Evolutionary conservation across 345 rosid genomes (phyloP).

Genomic region (Gossypium stocksii): DNA sequence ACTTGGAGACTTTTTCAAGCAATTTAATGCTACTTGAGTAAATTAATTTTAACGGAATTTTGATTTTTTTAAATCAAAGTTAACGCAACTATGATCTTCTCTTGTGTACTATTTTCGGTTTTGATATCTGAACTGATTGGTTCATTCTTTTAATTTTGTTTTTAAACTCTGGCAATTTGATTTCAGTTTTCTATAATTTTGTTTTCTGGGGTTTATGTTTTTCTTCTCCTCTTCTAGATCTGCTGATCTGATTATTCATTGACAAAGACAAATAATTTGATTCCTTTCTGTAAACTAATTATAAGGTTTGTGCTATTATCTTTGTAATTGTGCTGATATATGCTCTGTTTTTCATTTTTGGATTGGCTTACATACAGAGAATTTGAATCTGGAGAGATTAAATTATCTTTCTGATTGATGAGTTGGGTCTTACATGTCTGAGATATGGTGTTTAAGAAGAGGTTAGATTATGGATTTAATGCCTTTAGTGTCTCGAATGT

Average conservation of each 20-base stretch:
- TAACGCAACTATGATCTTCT: not conserved
- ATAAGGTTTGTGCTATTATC: not conserved
- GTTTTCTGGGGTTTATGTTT: not conserved
- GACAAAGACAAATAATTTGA: not conserved
- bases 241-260: not conserved
- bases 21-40: not conserved
- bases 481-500: constrained; percentile 50
- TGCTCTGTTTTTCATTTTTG: constrained; percentile 16
- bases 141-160: not conserved
- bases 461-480: constrained; percentile 44
- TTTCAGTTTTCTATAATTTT: not conserved
- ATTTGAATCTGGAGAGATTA: constrained; percentile 12
- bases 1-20: constrained; percentile 5
- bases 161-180: not conserved
- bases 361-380: constrained; percentile 30
- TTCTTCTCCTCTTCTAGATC: constrained; percentile 13
- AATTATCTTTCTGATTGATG: constrained; percentile 28
- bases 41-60: not conserved
- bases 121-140: constrained; percentile 19
- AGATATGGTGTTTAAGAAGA: constrained; percentile 84
- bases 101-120: constrained; percentile 18
- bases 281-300: not conserved
- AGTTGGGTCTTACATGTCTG: constrained; percentile 32
- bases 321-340: constrained; percentile 13
- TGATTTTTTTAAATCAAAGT: constrained; percentile 9